Percentiles rank a stretch among this genome's conserved stretches.
phyloP scores from a whole-genome alignment of 306 rosid genomes.

The Trifolium repens region DNA sequence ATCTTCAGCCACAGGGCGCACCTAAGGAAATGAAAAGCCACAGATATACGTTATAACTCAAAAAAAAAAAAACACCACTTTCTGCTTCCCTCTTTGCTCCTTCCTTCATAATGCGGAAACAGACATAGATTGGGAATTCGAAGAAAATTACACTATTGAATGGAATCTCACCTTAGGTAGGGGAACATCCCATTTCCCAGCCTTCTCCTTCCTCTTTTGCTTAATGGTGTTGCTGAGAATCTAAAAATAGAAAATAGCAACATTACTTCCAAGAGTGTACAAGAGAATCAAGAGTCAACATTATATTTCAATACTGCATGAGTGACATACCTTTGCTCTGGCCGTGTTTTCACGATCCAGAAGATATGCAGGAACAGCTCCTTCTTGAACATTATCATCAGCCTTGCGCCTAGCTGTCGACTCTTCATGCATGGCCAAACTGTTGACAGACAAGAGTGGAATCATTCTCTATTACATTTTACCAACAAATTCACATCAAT shows the following conservation, averaged over 20 bases:
- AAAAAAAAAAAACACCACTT: not conserved
- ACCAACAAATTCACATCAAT: not conserved
- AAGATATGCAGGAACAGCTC: conserved; percentile 86
- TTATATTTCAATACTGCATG: conserved; percentile 6
- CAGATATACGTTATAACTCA: conserved; percentile 6
- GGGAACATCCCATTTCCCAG: conserved; percentile 99
- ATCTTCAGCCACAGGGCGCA: conserved; percentile 94
- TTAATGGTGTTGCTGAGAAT: conserved; percentile 88
- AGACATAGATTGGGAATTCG: not conserved
- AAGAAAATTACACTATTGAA: not conserved
- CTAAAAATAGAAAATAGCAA: conserved; percentile 46
- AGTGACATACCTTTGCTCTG: conserved; percentile 69
- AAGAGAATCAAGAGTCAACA: not conserved
- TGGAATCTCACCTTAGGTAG: conserved; percentile 72
- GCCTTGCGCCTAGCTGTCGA: conserved; percentile 80
- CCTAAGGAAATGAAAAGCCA: conserved; percentile 53
- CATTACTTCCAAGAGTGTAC: conserved; percentile 23
- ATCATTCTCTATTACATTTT: conserved; percentile 8
- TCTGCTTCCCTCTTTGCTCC: not conserved
- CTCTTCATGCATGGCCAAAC: conserved; percentile 92
- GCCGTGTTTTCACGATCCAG: conserved; percentile 89
- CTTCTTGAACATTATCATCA: conserved; percentile 84
- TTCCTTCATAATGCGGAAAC: not conserved
- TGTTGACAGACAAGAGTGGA: conserved; percentile 40
- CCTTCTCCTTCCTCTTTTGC: conserved; percentile 97